These are phyloP conservation scores for Colletotrichum higginsianum DNA, from an alignment of 2,329 filamentous ascomycete genomes.

Conservation along the genomic window DNA sequence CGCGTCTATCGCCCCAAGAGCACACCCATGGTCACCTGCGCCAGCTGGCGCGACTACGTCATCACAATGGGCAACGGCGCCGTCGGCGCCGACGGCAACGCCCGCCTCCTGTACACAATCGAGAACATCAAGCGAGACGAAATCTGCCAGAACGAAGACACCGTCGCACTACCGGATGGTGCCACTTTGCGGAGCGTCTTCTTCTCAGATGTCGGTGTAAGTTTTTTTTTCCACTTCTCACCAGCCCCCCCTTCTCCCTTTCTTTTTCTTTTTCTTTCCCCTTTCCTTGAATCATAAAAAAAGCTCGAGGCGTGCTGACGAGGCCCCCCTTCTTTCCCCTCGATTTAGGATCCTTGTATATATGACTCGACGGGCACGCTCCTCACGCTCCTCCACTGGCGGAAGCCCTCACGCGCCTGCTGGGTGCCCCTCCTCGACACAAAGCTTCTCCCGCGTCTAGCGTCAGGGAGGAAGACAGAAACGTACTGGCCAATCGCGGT, in stretches of 20 bases:
- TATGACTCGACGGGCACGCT: constrained; percentile 95
- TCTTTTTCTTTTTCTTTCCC: background rate
- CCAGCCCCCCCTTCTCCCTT: background rate
- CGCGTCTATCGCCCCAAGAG: constrained; percentile 94
- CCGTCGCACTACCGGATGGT: constrained; percentile 84
- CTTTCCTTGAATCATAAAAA: background rate
- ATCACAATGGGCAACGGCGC: constrained; percentile 95
- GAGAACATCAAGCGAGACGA: constrained; percentile 96
- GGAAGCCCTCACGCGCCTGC: constrained; percentile 83
- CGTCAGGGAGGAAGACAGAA: constrained; percentile 88
- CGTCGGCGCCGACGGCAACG: constrained; percentile 81
- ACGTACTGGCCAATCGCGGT: constrained; percentile 97
- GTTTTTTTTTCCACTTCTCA: constrained; percentile 49
- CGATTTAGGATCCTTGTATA: constrained; percentile 85
- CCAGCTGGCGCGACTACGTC: constrained; percentile 96
- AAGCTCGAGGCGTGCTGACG: constrained; percentile 20
- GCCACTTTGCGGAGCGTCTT: constrained; percentile 85
- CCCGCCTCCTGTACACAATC: constrained; percentile 89
- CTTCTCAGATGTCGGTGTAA: constrained; percentile 90
- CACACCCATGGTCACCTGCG: constrained; percentile 90
- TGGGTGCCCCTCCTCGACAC: constrained; percentile 97
- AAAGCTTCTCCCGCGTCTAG: constrained; percentile 83
- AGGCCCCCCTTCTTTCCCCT: background rate
- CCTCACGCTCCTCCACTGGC: constrained; percentile 91
- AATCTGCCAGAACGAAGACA: constrained; percentile 94